Percentiles rank a stretch among this genome's conserved stretches.
Evolutionary conservation across 768 basidiomycete genomes (phyloP).

Genomic region (Lactarius quietus): DNA sequence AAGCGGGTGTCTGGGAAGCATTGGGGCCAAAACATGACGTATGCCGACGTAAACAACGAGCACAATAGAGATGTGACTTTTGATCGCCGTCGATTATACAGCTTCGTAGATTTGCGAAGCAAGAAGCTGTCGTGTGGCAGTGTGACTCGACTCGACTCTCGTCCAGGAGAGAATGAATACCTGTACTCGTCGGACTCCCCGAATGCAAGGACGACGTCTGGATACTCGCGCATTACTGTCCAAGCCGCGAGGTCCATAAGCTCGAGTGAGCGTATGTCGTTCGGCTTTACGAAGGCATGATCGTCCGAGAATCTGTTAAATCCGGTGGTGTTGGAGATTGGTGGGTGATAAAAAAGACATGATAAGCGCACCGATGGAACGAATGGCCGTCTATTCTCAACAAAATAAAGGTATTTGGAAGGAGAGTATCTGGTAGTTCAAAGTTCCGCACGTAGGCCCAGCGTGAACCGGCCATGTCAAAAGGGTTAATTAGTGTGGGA

Average conservation of each 20-base stretch:
- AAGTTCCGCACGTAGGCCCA: slow-evolving; percentile 89
- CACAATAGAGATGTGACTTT: slow-evolving; percentile 84
- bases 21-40: slow-evolving; percentile 79
- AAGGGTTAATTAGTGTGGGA: slow-evolving; percentile 17
- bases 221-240: slow-evolving; percentile 74
- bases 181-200: slow-evolving; percentile 99
- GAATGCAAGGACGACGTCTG: slow-evolving; percentile 83
- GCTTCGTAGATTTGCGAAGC: slow-evolving; percentile 62
- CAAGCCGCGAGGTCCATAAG: slow-evolving; percentile 92
- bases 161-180: slow-evolving; percentile 35
- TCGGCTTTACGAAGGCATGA: slow-evolving; percentile 86
- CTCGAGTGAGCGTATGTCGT: slow-evolving; percentile 79
- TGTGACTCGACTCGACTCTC: neutral
- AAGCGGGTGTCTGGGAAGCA: slow-evolving; percentile 75
- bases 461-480: slow-evolving; percentile 82
- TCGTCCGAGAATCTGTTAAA: slow-evolving; percentile 73
- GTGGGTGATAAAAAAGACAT: neutral
- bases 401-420: slow-evolving; percentile 81
- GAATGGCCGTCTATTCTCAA: slow-evolving; percentile 89
- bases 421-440: slow-evolving; percentile 82
- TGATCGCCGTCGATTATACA: slow-evolving; percentile 83
- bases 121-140: slow-evolving; percentile 63
- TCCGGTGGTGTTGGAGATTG: neutral
- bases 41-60: slow-evolving; percentile 87
- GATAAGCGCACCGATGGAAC: slow-evolving; percentile 73